These are phyloP conservation scores for Curvularia lunata DNA, from an alignment of 2,329 filamentous ascomycete genomes.

Conservation along the genomic window DNA sequence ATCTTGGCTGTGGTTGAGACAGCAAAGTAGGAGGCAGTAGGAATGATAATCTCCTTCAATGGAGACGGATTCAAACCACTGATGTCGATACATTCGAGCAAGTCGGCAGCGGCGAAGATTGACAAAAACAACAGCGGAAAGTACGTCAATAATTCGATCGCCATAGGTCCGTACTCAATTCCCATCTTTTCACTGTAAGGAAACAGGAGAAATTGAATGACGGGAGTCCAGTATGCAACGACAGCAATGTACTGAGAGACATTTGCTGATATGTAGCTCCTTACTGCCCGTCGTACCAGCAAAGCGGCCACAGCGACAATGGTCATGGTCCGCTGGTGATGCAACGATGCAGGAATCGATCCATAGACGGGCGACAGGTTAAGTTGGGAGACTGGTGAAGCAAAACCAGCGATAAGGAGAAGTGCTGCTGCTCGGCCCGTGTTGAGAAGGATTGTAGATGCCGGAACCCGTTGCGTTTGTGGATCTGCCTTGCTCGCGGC, in stretches of 20 bases:
- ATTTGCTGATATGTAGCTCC: slow-evolving; percentile 57
- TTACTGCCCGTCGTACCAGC: slow-evolving; percentile 67
- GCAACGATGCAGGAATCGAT: slow-evolving; percentile 74
- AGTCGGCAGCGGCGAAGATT: slow-evolving; percentile 51
- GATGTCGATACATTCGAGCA: slow-evolving; percentile 68
- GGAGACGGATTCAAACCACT: slow-evolving; percentile 61
- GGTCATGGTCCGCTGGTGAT: slow-evolving; percentile 72
- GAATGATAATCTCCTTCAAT: slow-evolving; percentile 68
- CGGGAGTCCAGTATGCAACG: slow-evolving; percentile 76
- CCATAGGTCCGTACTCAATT: slow-evolving; percentile 72
- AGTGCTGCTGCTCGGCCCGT: slow-evolving; percentile 50
- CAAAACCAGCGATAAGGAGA: slow-evolving; percentile 65
- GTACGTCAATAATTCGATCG: slow-evolving; percentile 76
- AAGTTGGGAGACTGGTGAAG: slow-evolving; percentile 74
- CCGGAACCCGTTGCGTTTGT: slow-evolving; percentile 30
- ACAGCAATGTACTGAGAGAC: slow-evolving; percentile 67
- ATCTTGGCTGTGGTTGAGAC: slow-evolving; percentile 61
- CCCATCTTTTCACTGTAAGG: slow-evolving; percentile 70
- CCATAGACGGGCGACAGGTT: slow-evolving; percentile 88
- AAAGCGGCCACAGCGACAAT: slow-evolving; percentile 74
- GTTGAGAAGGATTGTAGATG: slow-evolving; percentile 38
- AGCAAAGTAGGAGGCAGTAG: slow-evolving; percentile 69
- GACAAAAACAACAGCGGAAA: slow-evolving; percentile 57
- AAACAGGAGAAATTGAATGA: slow-evolving; percentile 74
- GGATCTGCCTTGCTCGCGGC: slow-evolving; percentile 35